A percentile compares a stretch with the other conserved stretches of the same genome.
These are phyloP conservation scores for Fusarium tupiense DNA, from an alignment of 2,329 filamentous ascomycete genomes.

Conservation along the genomic window DNA sequence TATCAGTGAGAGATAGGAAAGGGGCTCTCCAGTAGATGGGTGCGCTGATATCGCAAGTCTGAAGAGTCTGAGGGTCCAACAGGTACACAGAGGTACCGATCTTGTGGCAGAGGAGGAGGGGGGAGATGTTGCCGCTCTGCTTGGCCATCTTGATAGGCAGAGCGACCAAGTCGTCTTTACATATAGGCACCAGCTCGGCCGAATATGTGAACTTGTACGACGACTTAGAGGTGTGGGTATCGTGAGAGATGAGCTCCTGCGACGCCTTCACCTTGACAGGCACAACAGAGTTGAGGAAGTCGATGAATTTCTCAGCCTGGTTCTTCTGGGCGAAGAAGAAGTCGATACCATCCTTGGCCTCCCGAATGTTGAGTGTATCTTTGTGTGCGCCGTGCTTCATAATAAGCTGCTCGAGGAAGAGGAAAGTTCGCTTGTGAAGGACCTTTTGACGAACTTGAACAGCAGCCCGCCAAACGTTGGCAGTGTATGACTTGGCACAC, in stretches of 20 bases:
- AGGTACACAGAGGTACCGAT: constrained; percentile 92
- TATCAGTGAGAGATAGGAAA: constrained; percentile 84
- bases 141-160: constrained; percentile 90
- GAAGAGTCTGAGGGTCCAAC: constrained; percentile 88
- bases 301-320: constrained; percentile 90
- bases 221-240: constrained; percentile 88
- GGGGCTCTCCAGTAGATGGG: constrained; percentile 91
- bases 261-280: constrained; percentile 81
- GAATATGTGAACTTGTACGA: constrained; percentile 97
- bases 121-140: constrained; percentile 86
- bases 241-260: constrained; percentile 90
- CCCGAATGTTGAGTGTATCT: constrained; percentile 98
- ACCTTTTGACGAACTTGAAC: constrained; percentile 98
- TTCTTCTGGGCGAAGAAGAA: constrained; percentile 94
- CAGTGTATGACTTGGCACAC: constrained; percentile 94
- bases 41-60: constrained; percentile 85
- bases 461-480: constrained; percentile 92
- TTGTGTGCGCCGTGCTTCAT: constrained; percentile 91
- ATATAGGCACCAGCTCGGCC: constrained; percentile 89
- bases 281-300: constrained; percentile 85
- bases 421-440: constrained; percentile 83
- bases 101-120: constrained; percentile 84
- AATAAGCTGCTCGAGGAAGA: constrained; percentile 89
- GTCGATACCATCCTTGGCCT: constrained; percentile 93
- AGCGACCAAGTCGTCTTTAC: constrained; percentile 96